These are phyloP conservation scores for Dissophora globulifera DNA, from an alignment of 192 early-diverging fungal species.

Conservation along the genomic window DNA sequence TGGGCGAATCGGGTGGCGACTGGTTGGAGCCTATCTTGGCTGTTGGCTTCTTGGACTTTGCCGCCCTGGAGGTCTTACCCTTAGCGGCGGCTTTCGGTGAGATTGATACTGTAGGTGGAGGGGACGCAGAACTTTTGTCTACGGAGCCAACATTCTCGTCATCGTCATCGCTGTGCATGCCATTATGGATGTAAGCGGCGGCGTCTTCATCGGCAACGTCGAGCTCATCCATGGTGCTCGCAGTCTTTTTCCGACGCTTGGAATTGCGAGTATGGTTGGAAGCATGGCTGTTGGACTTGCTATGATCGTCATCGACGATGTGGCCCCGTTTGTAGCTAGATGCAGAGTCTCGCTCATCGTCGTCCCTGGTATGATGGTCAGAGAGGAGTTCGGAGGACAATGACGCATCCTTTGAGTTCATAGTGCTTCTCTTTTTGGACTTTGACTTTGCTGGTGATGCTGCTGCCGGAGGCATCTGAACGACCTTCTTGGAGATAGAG, in stretches of 20 bases:
- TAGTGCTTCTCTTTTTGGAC: constrained; percentile 31
- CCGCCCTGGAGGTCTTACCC: neutral
- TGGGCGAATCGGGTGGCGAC: neutral
- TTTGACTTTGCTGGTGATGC: constrained; percentile 16
- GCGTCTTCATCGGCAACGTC: constrained; percentile 1
- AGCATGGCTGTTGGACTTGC: neutral
- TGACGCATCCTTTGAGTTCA: constrained; percentile 26
- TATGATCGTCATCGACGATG: neutral
- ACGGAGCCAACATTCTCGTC: neutral
- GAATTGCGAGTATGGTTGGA: constrained; percentile 18
- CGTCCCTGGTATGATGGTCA: neutral
- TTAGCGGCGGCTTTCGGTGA: constrained; percentile 1
- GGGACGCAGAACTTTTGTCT: neutral
- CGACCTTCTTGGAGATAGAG: constrained; percentile 9
- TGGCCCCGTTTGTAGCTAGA: neutral
- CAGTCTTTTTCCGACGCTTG: constrained; percentile 43
- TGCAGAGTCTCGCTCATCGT: constrained; percentile 2
- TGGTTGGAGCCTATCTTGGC: neutral
- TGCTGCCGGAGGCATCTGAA: neutral
- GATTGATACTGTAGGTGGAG: neutral
- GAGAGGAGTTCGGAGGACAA: constrained; percentile 3
- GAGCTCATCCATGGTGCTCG: constrained; percentile 24
- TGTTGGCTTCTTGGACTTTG: constrained; percentile 6
- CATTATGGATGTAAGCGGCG: neutral
- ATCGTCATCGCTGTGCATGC: neutral